Conservation (phyloP, 441 rosid genomes). For the Hura crepitans region DNA sequence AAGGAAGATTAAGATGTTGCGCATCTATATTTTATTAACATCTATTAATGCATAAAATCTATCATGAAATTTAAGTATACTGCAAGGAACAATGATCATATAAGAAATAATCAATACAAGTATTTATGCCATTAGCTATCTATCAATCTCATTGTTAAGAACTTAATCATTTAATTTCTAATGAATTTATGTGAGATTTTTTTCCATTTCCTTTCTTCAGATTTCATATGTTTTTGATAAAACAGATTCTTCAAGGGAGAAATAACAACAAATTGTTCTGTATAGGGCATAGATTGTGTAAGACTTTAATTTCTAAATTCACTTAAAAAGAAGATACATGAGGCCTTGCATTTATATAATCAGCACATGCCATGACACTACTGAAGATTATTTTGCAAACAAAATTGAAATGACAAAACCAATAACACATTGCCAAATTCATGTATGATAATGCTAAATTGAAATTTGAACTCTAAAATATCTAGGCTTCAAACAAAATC, state of each 20-base stretch:
- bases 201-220: background rate
- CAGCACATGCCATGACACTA: slow-evolving; percentile 58
- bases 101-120: no score
- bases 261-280: background rate
- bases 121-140: no score
- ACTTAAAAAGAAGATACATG: background rate
- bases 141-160: background rate
- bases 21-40: background rate
- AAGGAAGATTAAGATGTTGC: background rate
- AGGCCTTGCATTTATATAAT: slow-evolving; percentile 61
- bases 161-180: background rate
- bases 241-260: background rate
- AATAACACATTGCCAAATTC: no score
- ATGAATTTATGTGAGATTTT: background rate
- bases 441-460: no score
- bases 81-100: no score
- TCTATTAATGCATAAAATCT: background rate
- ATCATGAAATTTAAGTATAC: no score
- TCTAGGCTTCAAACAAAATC: no score
- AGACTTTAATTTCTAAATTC: background rate
- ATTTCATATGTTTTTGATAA: background rate
- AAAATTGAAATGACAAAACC: no score
- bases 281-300: no score
- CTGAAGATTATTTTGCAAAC: slow-evolving; percentile 75
- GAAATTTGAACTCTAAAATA: no score